These are phyloP conservation scores for Hortiboletus campestris DNA, from an alignment of 768 basidiomycete species.

Conservation along the genomic window DNA sequence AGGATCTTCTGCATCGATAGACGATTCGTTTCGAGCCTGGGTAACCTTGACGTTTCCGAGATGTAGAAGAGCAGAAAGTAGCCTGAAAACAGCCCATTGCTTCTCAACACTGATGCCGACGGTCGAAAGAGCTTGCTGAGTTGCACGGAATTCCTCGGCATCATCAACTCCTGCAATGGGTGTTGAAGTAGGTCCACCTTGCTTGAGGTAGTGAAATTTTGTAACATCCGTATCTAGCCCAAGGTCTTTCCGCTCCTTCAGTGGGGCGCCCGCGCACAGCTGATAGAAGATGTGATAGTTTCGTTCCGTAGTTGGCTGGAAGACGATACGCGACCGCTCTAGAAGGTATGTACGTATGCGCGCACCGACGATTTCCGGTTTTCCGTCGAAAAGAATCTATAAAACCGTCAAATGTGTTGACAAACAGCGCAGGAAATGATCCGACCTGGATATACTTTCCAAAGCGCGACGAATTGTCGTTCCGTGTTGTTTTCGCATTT, in stretches of 20 bases:
- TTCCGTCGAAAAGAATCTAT: slow-evolving; percentile 94
- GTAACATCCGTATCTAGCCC: slow-evolving; percentile 83
- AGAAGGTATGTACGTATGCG: slow-evolving; percentile 98
- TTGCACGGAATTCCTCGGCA: slow-evolving; percentile 89
- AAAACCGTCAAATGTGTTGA: neutral
- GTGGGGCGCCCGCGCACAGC: slow-evolving; percentile 92
- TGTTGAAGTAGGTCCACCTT: slow-evolving; percentile 85
- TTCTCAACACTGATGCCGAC: slow-evolving; percentile 97
- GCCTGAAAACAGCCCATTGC: slow-evolving; percentile 96
- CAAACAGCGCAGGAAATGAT: neutral
- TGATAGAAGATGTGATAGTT: slow-evolving; percentile 99
- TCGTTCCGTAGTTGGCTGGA: slow-evolving; percentile 93
- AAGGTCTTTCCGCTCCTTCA: slow-evolving; percentile 93
- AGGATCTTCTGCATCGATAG: slow-evolving; percentile 79
- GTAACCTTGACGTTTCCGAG: slow-evolving; percentile 97
- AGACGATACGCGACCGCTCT: slow-evolving; percentile 95
- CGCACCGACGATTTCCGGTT: slow-evolving; percentile 96
- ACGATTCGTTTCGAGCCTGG: slow-evolving; percentile 75
- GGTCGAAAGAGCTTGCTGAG: slow-evolving; percentile 92
- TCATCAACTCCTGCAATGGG: slow-evolving; percentile 94
- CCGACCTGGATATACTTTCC: slow-evolving; percentile 96
- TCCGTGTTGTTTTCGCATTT: slow-evolving; percentile 98
- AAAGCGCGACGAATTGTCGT: slow-evolving; percentile 98
- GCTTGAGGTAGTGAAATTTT: slow-evolving; percentile 90
- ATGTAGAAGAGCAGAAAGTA: slow-evolving; percentile 90